These are phyloP conservation scores for Nicotiana tomentosiformis DNA, from an alignment of 257 asterid genomes.

Conservation along the genomic window DNA sequence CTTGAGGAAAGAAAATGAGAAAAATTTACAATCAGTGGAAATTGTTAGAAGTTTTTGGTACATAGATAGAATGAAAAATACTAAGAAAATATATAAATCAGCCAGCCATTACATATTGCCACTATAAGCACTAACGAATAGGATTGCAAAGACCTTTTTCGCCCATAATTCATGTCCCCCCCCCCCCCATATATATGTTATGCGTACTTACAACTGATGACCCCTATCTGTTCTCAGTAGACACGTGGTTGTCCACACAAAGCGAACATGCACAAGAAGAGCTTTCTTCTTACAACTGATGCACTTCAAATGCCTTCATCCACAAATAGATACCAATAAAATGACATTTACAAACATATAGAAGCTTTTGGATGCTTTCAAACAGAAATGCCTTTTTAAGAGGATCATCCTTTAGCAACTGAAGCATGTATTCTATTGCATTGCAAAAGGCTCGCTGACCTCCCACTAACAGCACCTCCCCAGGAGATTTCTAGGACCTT, in stretches of 20 bases:
- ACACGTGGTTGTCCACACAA: neutral
- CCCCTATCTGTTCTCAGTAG: neutral
- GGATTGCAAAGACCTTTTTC: neutral
- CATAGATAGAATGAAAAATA: neutral
- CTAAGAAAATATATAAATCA: neutral
- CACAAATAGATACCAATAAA: neutral
- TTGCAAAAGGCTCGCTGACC: neutral
- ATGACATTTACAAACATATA: neutral
- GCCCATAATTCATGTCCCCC: neutral
- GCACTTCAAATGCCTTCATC: neutral
- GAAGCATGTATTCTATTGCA: neutral
- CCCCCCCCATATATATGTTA: neutral
- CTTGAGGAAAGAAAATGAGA: neutral
- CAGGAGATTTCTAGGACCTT: neutral
- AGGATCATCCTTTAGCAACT: neutral
- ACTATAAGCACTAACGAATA: neutral
- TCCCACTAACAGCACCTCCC: neutral
- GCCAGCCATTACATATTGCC: neutral
- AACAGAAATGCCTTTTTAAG: neutral
- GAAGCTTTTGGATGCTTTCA: neutral
- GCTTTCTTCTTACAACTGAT: constrained; percentile 1
- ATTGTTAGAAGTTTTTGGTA: neutral
- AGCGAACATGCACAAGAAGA: neutral
- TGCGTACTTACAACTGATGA: neutral
- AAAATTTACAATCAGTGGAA: neutral